Evolutionary conservation across 148 eudicot species (phyloP).

Genomic region (Euryodendron excelsum): DNA sequence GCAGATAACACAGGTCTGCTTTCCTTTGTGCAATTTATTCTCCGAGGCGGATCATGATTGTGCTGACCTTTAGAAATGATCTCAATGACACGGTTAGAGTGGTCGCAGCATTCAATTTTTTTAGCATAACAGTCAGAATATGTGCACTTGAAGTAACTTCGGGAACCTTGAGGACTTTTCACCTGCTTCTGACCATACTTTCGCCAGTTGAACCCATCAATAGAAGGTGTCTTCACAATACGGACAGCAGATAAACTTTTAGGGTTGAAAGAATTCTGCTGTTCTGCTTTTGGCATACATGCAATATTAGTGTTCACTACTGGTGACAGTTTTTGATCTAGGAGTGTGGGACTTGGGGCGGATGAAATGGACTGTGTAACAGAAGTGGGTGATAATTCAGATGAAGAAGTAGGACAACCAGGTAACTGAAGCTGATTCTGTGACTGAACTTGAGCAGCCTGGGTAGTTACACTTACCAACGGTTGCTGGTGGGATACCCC

Average conservation of each 20-base stretch:
- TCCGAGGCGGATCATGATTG: slow-evolving; percentile 71
- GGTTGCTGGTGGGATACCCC: slow-evolving; percentile 43
- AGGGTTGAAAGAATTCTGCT: slow-evolving; percentile 22
- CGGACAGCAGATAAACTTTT: slow-evolving; percentile 21
- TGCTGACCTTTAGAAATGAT: slow-evolving; percentile 66
- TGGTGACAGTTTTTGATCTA: slow-evolving; percentile 18
- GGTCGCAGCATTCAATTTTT: slow-evolving; percentile 67
- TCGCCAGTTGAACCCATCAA: slow-evolving; percentile 76
- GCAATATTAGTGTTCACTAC: slow-evolving; percentile 13
- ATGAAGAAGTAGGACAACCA: slow-evolving; percentile 21
- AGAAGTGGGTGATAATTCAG: slow-evolving; percentile 31
- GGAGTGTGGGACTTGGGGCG: slow-evolving; percentile 15
- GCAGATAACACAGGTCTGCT: slow-evolving; percentile 33
- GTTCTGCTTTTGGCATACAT: slow-evolving; percentile 12
- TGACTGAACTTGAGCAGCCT: slow-evolving; percentile 39
- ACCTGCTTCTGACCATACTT: slow-evolving; percentile 95
- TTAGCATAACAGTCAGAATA: slow-evolving; percentile 54
- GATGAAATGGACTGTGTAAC: slow-evolving; percentile 30
- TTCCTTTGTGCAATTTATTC: slow-evolving; percentile 33
- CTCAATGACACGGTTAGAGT: slow-evolving; percentile 38
- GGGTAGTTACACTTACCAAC: slow-evolving; percentile 36
- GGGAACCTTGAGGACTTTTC: slow-evolving; percentile 70
- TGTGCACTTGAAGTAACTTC: slow-evolving; percentile 84
- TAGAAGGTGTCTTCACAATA: slow-evolving; percentile 35
- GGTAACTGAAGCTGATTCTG: slow-evolving; percentile 14